Conservation (phyloP, 371 early-diverging fungal species). For the Mortierella sp. region DNA sequence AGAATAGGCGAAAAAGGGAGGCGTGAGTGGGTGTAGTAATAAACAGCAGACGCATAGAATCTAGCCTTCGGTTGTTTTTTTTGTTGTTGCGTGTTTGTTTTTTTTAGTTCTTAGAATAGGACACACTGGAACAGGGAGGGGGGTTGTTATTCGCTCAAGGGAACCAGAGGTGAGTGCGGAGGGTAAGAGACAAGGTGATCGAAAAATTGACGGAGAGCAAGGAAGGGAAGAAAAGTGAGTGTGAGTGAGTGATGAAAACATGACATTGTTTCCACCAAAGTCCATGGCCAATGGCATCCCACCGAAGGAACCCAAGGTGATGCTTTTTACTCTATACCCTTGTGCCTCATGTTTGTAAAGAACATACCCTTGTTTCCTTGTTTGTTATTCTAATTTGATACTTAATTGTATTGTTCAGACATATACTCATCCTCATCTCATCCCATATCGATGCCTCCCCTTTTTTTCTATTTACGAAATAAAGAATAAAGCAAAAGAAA, state of each 20-base stretch:
- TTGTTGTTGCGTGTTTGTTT: not conserved
- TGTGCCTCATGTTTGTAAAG: no score
- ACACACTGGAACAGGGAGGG: slow-evolving; percentile 32
- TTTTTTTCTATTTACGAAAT: slow-evolving; percentile 1
- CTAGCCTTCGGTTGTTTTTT: slow-evolving; percentile 24
- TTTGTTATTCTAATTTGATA: no score
- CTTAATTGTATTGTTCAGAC: no score
- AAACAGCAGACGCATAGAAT: slow-evolving; percentile 23
- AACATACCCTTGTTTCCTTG: no score
- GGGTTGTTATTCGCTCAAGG: slow-evolving; percentile 17
- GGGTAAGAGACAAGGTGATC: not conserved
- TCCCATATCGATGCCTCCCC: not conserved
- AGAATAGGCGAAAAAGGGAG: not conserved
- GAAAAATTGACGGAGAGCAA: not conserved
- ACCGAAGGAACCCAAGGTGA: no score
- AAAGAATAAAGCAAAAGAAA: not conserved
- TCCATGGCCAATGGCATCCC: not conserved
- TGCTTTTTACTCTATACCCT: no score
- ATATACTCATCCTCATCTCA: no score
- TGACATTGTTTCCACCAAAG: not conserved
- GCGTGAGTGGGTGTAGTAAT: not conserved
- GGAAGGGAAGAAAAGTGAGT: not conserved
- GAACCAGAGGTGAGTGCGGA: not conserved
- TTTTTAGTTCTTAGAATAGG: slow-evolving; percentile 24
- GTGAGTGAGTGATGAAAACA: not conserved